Evolutionary conservation across 805 yeast species (phyloP).

Genomic region (Kregervanrija delftensis): DNA sequence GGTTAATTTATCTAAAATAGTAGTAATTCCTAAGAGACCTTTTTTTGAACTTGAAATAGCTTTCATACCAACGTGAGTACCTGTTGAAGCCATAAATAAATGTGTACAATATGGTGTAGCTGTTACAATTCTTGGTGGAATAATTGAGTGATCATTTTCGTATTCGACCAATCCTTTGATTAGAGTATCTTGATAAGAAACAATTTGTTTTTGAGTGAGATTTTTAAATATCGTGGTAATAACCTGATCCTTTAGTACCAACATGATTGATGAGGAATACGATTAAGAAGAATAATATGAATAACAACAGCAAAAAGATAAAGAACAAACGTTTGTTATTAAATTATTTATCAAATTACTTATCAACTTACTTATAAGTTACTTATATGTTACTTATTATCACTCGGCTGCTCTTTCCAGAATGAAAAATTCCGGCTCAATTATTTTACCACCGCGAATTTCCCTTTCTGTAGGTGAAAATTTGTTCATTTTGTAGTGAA

Average conservation of each 20-base stretch:
- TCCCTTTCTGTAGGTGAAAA: conserved; percentile 39
- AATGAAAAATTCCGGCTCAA: conserved; percentile 40
- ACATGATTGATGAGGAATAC: conserved; percentile 19
- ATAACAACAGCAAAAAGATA: neutral
- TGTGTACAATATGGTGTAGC: conserved; percentile 37
- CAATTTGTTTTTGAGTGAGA: conserved; percentile 23
- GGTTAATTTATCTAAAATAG: conserved; percentile 40
- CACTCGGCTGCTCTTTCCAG: neutral
- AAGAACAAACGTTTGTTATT: neutral
- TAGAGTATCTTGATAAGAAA: conserved; percentile 31
- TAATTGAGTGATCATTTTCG: conserved; percentile 34
- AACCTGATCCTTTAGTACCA: conserved; percentile 27
- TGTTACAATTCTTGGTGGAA: conserved; percentile 50
- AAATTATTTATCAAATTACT: neutral
- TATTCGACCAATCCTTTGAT: conserved; percentile 34
- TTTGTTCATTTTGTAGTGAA: conserved; percentile 32
- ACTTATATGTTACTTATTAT: neutral
- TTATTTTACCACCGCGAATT: conserved; percentile 32
- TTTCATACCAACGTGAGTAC: conserved; percentile 51
- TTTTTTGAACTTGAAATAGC: conserved; percentile 49
- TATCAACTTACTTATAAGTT: neutral
- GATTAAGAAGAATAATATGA: neutral
- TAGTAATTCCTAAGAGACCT: conserved; percentile 55
- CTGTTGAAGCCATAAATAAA: conserved; percentile 61
- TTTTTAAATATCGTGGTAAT: conserved; percentile 23